Conservation (phyloP, 1,284 basidiomycete species). For the Ganoderma boninense region DNA sequence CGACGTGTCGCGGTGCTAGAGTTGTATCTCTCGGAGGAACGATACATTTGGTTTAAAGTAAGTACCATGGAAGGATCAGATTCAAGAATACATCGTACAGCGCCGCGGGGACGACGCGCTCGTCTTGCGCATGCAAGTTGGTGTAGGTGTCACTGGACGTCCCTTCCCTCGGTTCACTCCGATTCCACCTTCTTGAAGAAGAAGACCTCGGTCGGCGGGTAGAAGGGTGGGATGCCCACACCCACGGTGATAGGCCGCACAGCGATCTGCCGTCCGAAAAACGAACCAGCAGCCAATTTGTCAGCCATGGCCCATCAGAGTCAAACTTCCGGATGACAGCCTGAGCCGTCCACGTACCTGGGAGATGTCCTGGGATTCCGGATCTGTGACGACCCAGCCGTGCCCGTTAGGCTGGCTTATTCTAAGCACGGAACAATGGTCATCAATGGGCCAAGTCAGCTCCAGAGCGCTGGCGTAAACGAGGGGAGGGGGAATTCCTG, state of each 20-base stretch:
- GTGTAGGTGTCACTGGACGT: no score
- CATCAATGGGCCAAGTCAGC: neutral
- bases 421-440: no score
- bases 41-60: no score
- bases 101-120: neutral
- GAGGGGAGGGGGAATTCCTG: neutral
- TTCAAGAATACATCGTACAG: neutral
- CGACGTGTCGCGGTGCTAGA: no score
- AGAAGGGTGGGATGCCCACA: neutral
- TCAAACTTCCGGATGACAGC: neutral
- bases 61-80: no score
- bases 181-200: neutral
- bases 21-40: no score
- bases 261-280: neutral
- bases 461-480: neutral
- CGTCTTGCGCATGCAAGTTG: no score
- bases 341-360: neutral
- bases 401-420: neutral
- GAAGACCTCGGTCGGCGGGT: neutral
- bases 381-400: neutral
- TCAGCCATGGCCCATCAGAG: neutral
- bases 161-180: neutral
- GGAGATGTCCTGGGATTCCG: neutral
- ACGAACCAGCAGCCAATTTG: no score
- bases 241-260: neutral